Evolutionary conservation across 164 flowering plant genomes (phyloP), one percentile per base, ranked within the genome.

Genomic region (Piper longum): DNA sequence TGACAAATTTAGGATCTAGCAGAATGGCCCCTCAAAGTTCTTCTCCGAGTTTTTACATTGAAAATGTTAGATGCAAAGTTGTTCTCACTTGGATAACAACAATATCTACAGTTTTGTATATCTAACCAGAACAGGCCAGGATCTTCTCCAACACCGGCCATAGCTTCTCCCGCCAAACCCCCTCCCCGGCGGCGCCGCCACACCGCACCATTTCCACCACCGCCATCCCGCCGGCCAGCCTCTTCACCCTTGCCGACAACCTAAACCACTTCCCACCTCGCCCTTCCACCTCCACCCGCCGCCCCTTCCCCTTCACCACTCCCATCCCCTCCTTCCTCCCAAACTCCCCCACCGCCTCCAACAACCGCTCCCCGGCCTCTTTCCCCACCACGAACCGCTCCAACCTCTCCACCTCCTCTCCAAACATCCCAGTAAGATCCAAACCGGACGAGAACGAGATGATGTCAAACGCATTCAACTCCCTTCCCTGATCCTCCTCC

Each of bases 391-490:
- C 59, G 39, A 84, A 79, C 26, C 80, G 70, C 36, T 67, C 64
- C 7, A 16, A 67, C 19, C 64, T 54, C 14, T 39, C 14, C 0
- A 48, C 76, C 18, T 64, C 56, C n/a, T 73, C 74, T 1, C 48
- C 40, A 48, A 82, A 72, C 70, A 84, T 41, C n/a, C 82, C 76
- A 5, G 85, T 77, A 17, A 88, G 56, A 59, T 82, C 77, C 4
- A 75, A 73, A 4, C 90, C 87, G 16, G 81, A 66, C 0, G 92
- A 83, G 61, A 73, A 84, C 2, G 92, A 79, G 8, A 88, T 84
- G 16, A 89, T 64, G 52, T 89, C 84, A 60, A 89, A 89, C 0
- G 96, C 96, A 65, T 89, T 89, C 66, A 84, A 19, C 6, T 52
- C 52, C 16, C 63, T 62, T 9, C 14, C 18, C 42, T 57, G 19